A percentile compares a stretch with the other conserved stretches of the same genome.
phyloP scores from a whole-genome alignment of 148 eudicot species.

The Vaccinium darrowii region DNA sequence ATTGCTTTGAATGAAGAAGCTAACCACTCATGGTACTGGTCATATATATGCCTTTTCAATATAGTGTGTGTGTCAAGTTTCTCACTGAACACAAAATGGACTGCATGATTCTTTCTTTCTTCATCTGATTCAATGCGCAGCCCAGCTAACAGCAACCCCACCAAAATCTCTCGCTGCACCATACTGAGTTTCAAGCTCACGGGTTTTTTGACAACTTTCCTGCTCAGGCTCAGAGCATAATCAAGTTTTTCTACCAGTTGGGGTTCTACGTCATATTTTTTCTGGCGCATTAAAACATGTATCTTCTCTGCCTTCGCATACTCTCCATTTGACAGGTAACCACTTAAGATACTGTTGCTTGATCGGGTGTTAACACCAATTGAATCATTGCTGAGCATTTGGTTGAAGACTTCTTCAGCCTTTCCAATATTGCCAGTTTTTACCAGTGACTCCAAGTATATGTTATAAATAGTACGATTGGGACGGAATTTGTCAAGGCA shows the following conservation, averaged over 20 bases:
- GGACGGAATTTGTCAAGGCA: slow-evolving; percentile 66
- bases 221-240: slow-evolving; percentile 32
- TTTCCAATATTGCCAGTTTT: slow-evolving; percentile 45
- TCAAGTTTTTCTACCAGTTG: slow-evolving; percentile 62
- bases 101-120: slow-evolving; percentile 38
- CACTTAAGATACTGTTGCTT: slow-evolving; percentile 67
- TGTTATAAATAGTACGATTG: slow-evolving; percentile 51
- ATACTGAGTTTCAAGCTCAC: slow-evolving; percentile 57
- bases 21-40: slow-evolving; percentile 83
- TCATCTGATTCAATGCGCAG: slow-evolving; percentile 51
- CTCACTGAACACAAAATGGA: slow-evolving; percentile 64
- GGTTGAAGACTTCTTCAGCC: slow-evolving; percentile 74
- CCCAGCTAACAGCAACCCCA: slow-evolving; percentile 84
- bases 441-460: slow-evolving; percentile 80
- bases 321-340: slow-evolving; percentile 48
- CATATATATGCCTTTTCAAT: slow-evolving; percentile 60
- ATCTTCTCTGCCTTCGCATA: slow-evolving; percentile 58
- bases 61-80: slow-evolving; percentile 42
- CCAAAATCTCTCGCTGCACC: slow-evolving; percentile 80
- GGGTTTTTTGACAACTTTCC: slow-evolving; percentile 44
- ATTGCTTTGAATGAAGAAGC: slow-evolving; percentile 31
- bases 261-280: slow-evolving; percentile 63
- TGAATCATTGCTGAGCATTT: slow-evolving; percentile 61
- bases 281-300: slow-evolving; percentile 65
- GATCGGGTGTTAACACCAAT: slow-evolving; percentile 63